These are phyloP conservation scores for Durotheca rogersii DNA, from an alignment of 495 filamentous ascomycete species.

Conservation along the genomic window DNA sequence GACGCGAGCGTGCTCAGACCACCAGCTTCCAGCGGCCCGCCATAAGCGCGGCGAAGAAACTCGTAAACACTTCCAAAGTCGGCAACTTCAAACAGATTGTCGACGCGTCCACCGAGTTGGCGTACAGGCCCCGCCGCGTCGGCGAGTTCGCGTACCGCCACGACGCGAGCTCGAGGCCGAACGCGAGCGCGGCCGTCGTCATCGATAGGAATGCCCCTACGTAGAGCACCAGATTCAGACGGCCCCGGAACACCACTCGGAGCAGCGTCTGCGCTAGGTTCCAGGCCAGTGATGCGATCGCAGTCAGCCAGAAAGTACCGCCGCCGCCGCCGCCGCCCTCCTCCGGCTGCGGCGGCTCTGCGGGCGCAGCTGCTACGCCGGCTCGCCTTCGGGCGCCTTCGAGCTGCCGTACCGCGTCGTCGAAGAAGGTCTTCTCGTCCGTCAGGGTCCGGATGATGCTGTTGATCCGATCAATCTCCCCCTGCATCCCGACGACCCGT, in stretches of 20 bases:
- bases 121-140: conserved; percentile 10
- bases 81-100: conserved; percentile 8
- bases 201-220: not conserved
- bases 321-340: not conserved
- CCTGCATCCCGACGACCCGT: not conserved
- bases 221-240: not conserved
- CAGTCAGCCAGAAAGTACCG: no score
- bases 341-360: not conserved
- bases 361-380: not conserved
- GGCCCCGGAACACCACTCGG: not conserved
- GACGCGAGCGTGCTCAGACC: not conserved
- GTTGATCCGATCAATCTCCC: conserved; percentile 11
- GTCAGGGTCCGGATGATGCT: conserved; percentile 2
- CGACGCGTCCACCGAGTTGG: not conserved
- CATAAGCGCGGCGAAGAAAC: not conserved
- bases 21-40: not conserved
- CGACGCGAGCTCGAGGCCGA: conserved; percentile 11
- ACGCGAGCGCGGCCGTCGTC: not conserved
- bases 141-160: conserved; percentile 16
- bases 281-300: no score
- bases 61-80: conserved; percentile 11
- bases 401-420: not conserved
- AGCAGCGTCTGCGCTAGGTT: not conserved
- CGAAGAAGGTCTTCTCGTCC: conserved; percentile 2
- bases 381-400: not conserved